Evolutionary conservation across 1,284 basidiomycete genomes (phyloP).

Genomic region (Cyathus pygmaeus): DNA sequence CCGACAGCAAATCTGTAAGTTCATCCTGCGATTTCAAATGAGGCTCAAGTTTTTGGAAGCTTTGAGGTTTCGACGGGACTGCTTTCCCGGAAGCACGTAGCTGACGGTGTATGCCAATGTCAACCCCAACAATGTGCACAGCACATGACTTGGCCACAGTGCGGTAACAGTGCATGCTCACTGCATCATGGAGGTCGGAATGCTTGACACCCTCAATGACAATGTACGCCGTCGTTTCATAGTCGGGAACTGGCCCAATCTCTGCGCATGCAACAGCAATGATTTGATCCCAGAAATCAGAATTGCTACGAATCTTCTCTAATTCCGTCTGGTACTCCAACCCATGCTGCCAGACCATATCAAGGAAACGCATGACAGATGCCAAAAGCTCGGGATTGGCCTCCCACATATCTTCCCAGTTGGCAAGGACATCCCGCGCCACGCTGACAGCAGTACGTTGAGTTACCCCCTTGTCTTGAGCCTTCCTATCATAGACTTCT

Average conservation of each 20-base stretch:
- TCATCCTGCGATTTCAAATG: conserved; percentile 69
- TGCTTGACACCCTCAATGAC: conserved; percentile 61
- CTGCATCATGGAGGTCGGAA: conserved; percentile 68
- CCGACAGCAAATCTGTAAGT: conserved; percentile 69
- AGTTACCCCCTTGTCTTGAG: conserved; percentile 34
- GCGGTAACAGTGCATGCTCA: conserved; percentile 75
- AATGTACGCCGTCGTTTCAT: conserved; percentile 58
- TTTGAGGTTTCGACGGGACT: conserved; percentile 59
- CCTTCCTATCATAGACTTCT: conserved; percentile 50
- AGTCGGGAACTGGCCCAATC: conserved; percentile 74
- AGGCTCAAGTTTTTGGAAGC: conserved; percentile 65
- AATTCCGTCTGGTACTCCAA: conserved; percentile 77
- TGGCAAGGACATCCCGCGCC: conserved; percentile 71
- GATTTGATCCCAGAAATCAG: conserved; percentile 73
- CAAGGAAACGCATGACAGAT: conserved; percentile 81
- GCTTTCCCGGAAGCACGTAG: conserved; percentile 42
- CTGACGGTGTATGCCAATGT: conserved; percentile 69
- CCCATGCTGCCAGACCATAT: conserved; percentile 85
- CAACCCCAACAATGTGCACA: conserved; percentile 75
- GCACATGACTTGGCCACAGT: conserved; percentile 81
- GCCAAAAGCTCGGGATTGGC: conserved; percentile 81
- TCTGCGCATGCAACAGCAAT: conserved; percentile 70
- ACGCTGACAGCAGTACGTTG: conserved; percentile 61
- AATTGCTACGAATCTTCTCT: conserved; percentile 63
- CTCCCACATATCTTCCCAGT: conserved; percentile 81